Evolutionary conservation across 1,139 yeast genomes (phyloP), one percentile per base, ranked within the genome.

Genomic region (Lodderomyces pseudojiufengensis): DNA sequence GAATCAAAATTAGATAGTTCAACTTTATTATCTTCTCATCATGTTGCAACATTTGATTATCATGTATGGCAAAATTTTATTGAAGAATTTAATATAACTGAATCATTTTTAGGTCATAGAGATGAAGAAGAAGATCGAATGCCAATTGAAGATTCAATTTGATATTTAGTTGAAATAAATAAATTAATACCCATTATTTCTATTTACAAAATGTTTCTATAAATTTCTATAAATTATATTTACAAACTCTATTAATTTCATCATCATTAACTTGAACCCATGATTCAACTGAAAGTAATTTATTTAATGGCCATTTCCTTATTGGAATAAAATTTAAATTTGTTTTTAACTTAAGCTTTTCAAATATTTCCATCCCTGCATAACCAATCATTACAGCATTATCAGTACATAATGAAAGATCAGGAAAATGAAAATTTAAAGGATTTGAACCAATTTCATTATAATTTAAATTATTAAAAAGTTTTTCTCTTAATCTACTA

Each of bases 371-470:
- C 9, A 90, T 84, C 0, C 97, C 98, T 0, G 97, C 95, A 78
- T 95, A 85, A 0, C 97, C 98, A 37, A 92, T 92, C 99, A 92
- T 92, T 2, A 88, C 76, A 0, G 97, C 96, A 58, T 92, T 94
- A 53, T 92, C 98, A 0, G 97, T 87, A 53, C 98, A 94, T 45
- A 90, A 65, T 5, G 71, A 62, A 6, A 80, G 65, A 21, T 76
- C 80, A 0, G 97, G 95, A 49, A 81, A 88, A 49, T 76, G 77
- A 42, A 78, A 58, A 12, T 36, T 39, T 23, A 61, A 38, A 1
- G 45, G 43, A 7, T 42, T 31, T 3, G 20, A 20, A 10, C 37
- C 39, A 22, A 38, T 22, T 15, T 37, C 34, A 6, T 41, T 36
- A 16, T 11, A 24, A 7, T 44, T 45, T 36, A 81, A 51, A 14